Evolutionary conservation across 192 early-diverging fungal species (phyloP), one percentile per base, ranked within the genome.

Genomic region (Coemansia sp.): DNA sequence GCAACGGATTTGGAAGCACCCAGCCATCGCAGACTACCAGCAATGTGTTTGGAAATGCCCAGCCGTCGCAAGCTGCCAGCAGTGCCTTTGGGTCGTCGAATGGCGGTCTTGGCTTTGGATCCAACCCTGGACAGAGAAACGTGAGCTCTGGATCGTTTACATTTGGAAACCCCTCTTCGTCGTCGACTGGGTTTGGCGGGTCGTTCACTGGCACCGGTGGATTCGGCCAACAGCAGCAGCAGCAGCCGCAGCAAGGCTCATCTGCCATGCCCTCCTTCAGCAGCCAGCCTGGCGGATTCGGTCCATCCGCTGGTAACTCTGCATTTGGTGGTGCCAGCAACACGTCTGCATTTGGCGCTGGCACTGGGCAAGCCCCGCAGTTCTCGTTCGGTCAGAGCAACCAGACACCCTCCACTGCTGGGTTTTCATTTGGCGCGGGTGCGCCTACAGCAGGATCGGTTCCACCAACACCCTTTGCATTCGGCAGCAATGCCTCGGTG

Each of bases 401-500:
- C 9, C 41, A 60, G 12, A 47, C 64, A 6, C 49, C 73, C 15
- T 59, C 58, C 18, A 37, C 67, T 3, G 68, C 65, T 2, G 64
- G 68, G 50, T 80, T 80, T 64, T 41, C 60, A 12, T 66, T 62
- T 35, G 59, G 49, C 30, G 68, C 62, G 35, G 56, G 63, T 39
- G 35, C 49, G 22, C 58, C 45, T 50, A 56, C 56, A 27, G 55
- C 56, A 24, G 67, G 61, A 32, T 55, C 63, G 3, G 49, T 65
- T 27, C 68, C 68, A 0, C 39, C 38, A n/a, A 67, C 68, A 16
- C 64, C 74, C 13, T 80, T 80, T 16, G 16, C 55, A 13, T 80
- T 80, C 67, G 59, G 53, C 44, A 75, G 78, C 78, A 80, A 75
- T 40, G 68, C 69, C 3, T 68, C 67, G 64, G 56, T 56, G 67